Evolutionary conservation across 2,329 filamentous ascomycete genomes (phyloP), one percentile per base, ranked within the genome.

Genomic region (Fusarium cicatricum): DNA sequence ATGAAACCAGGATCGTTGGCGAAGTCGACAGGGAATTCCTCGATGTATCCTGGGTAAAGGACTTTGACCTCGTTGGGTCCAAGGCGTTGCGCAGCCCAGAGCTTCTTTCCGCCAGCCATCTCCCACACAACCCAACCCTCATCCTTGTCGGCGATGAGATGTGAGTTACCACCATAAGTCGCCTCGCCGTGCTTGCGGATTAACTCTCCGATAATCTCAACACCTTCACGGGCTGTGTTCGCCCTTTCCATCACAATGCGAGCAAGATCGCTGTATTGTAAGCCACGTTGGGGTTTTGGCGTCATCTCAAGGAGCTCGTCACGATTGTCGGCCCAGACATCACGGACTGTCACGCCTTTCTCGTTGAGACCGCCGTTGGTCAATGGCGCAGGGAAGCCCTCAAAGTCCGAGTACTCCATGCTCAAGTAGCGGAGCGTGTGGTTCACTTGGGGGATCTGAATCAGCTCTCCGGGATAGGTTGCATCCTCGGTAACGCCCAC

Each of bases 351-450:
- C 9, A 67, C 64, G 0, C 62, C 64, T 19, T 66, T 67, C 12
- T 67, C 64, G 19, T 67, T 67, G 2, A 67, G 12, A 2, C 64
- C 64, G 0, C 64, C 64, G 17, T 67, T 67, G 0, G 64, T 67
- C 19, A 67, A 36, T 0, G 64, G 64, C 0, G 64, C 64, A 7
- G 64, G 64, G 9, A 67, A 67, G 0, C 64, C 64, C 26, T 67
- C 64, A 15, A 57, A 67, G n/a, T 67, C 64, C 5, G 64, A 67
- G 15, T 67, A 67, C 26, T 67, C 52, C 64, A 67, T 67, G 36
- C 64, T 67, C 26, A 67, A 38, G 28, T 67, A 64, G 5, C 64
- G 59, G 11, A 67, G 52, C 0, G 64, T 67, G 31, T 67, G 64
- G 16, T 51, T 66, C 16, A 49, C 64, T 50, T 67, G 64, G 0